Percentiles rank a stretch among this genome's conserved stretches.
Evolutionary conservation across 768 basidiomycete species (phyloP).

Genomic region (Kwoniella sp.): DNA sequence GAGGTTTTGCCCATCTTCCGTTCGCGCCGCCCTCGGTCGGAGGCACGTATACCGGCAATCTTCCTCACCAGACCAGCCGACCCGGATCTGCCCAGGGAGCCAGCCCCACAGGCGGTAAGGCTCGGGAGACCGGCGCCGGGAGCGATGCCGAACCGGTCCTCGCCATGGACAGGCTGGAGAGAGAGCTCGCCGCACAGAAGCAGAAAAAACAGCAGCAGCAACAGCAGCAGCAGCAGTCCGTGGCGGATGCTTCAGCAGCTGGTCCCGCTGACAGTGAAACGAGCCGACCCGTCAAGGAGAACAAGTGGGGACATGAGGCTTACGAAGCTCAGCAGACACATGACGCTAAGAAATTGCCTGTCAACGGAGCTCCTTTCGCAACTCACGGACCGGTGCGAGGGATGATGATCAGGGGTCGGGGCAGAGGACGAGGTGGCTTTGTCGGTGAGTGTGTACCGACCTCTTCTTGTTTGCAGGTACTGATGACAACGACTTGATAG

Average conservation of each 20-base stretch:
- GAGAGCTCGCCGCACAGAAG: background rate
- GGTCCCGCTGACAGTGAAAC: background rate
- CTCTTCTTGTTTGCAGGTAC: background rate
- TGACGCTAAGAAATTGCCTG: background rate
- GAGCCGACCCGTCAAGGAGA: constrained; percentile 4
- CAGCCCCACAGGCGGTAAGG: background rate
- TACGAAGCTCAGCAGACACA: constrained; percentile 24
- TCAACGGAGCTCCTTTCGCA: background rate
- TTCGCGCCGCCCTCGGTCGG: background rate
- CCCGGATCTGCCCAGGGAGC: background rate
- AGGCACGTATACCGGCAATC: too few species aligned
- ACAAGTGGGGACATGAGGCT: constrained; percentile 41
- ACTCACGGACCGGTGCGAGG: background rate
- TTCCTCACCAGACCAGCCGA: background rate
- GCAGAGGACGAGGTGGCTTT: constrained; percentile 26
- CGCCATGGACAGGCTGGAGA: constrained; percentile 19
- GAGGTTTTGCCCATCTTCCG: constrained; percentile 10
- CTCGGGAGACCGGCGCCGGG: constrained; percentile 9
- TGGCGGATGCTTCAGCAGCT: background rate
- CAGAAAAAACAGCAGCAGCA: background rate
- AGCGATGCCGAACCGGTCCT: constrained; percentile 28
- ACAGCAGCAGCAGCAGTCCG: too few species aligned
- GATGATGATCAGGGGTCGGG: constrained; percentile 16
- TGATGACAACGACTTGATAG: too few species aligned
- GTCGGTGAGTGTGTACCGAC: constrained; percentile 10